Evolutionary conservation across 495 filamentous ascomycete genomes (phyloP), one percentile per base, ranked within the genome.

Genomic region (Cairneyella variabilis): DNA sequence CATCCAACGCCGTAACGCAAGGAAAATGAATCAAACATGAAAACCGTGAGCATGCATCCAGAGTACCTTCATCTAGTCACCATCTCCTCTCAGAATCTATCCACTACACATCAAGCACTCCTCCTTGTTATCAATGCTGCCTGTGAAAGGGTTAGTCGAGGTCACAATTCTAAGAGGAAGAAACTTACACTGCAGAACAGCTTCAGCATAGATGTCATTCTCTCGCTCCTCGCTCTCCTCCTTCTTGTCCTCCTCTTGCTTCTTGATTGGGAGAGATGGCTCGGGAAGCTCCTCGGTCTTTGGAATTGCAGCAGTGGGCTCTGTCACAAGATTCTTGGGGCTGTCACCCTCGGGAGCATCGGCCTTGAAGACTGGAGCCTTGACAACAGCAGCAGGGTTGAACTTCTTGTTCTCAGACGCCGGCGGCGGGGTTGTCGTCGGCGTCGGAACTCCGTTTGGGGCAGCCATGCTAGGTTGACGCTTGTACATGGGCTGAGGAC

Each of bases 71-170:
- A 53, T 55, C 47, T 27, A 55, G 36, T 32, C 36, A 7, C 50
- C 14, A 54, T 8, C 14, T 39, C 16, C 45, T 22, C 11, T n/a
- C n/a, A n/a, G n/a, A n/a, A 37, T 58, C 47, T 60, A 64, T 48
- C 88, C 89, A 72, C 86, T 90, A 82, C 90, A 96, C 90, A 95
- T 95, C 0, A 91, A 58, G 69, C 90, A 96, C 18, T 79, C 77
- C 67, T 96, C 90, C 63, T 83, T 86, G 76, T 96, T 92, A 71
- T 96, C 88, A 64, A 96, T 95, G 73, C 89, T 91, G 69, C 76
- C 76, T 80, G 39, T 56, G 41, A 41, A 22, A 30, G 25, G 37
- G 46, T 56, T 47, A 64, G 50, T 54, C 25, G 17, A 43, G 37
- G 6, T 52, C 8, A 30, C 16, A 12, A 23, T 10, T 21, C 20